A percentile compares a stretch with the other conserved stretches of the same genome.
These are phyloP conservation scores for Pyrenochaeta sp. DNA, from an alignment of 2,329 filamentous ascomycete genomes.

Conservation along the genomic window DNA sequence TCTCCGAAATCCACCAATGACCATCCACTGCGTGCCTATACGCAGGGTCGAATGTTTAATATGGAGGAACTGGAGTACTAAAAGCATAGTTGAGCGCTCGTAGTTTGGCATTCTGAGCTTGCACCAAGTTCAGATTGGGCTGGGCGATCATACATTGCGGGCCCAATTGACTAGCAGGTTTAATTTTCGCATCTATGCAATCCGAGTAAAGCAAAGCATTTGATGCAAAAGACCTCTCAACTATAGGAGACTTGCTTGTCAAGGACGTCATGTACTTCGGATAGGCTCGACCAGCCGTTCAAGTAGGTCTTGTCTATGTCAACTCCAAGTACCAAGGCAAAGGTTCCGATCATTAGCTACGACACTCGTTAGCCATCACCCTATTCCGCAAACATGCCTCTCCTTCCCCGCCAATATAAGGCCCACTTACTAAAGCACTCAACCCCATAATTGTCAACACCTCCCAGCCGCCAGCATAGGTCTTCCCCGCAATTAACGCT, in stretches of 20 bases:
- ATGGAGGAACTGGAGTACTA: neutral
- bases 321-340: constrained; percentile 26
- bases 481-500: constrained; percentile 65
- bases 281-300: neutral
- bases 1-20: neutral
- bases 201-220: neutral
- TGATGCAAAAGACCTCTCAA: neutral
- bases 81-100: neutral
- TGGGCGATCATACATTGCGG: neutral
- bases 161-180: neutral
- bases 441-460: constrained; percentile 58
- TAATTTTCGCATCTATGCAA: neutral
- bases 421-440: constrained; percentile 58
- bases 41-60: neutral
- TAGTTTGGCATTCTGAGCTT: neutral
- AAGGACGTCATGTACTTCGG: neutral
- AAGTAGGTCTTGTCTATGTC: constrained; percentile 26
- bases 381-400: neutral
- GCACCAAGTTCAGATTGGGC: neutral
- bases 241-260: neutral
- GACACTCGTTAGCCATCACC: constrained; percentile 7
- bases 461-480: constrained; percentile 68
- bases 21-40: neutral
- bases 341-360: constrained; percentile 25
- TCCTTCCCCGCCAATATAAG: neutral